Evolutionary conservation across 1,284 basidiomycete species (phyloP).

Genomic region (Trametes sp.): DNA sequence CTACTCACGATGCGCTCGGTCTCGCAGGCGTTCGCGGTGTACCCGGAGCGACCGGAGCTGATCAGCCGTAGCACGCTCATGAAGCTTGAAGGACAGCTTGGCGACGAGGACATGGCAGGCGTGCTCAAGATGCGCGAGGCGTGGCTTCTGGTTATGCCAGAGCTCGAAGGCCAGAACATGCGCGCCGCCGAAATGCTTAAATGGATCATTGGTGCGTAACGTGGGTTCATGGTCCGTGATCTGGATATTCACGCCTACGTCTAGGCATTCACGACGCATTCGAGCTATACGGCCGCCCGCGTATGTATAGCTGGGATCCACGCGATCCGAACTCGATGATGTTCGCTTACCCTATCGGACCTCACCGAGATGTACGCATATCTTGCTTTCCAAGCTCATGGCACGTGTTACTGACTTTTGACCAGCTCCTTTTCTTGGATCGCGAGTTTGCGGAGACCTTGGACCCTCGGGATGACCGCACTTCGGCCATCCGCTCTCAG

Average conservation of each 20-base stretch:
- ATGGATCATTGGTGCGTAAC: constrained; percentile 87
- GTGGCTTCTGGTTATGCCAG: constrained; percentile 91
- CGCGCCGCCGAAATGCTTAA: constrained; percentile 86
- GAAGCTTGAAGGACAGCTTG: constrained; percentile 86
- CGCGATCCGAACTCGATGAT: constrained; percentile 78
- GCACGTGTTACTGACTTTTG: constrained; percentile 13
- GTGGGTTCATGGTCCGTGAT: constrained; percentile 14
- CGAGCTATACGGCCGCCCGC: constrained; percentile 85
- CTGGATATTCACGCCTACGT: constrained; percentile 9
- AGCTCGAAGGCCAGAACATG: constrained; percentile 59
- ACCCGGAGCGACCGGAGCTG: constrained; percentile 93
- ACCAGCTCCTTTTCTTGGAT: constrained; percentile 86
- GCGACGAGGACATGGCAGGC: constrained; percentile 76
- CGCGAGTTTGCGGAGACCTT: constrained; percentile 83
- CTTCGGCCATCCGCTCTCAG: constrained; percentile 70
- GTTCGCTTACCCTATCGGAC: constrained; percentile 85
- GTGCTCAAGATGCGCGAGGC: constrained; percentile 72
- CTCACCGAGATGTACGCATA: constrained; percentile 70
- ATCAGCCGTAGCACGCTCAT: constrained; percentile 88
- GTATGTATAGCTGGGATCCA: constrained; percentile 87
- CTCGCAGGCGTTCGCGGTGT: constrained; percentile 86
- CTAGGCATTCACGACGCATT: constrained; percentile 88
- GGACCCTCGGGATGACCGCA: constrained; percentile 82
- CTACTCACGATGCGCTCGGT: constrained; percentile 64
- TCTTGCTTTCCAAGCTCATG: constrained; percentile 13